Conservation (phyloP, 228 moss, liverwort and hornwort genomes). For the Sphagnum fallax region DNA sequence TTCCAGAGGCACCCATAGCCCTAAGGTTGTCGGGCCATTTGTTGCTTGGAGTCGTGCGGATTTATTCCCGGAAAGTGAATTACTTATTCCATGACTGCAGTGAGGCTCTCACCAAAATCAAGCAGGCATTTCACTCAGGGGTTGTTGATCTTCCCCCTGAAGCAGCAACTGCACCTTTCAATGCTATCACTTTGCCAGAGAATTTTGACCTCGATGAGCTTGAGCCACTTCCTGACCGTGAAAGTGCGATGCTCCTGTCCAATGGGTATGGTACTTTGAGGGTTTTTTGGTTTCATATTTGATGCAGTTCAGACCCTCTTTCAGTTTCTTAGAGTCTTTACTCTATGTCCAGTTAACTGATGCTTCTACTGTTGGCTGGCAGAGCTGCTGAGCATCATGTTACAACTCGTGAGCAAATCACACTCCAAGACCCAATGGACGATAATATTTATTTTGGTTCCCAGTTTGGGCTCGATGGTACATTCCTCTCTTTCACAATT, state of each 20-base stretch:
- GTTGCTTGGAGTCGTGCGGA: slow-evolving; percentile 90
- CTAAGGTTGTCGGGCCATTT: slow-evolving; percentile 91
- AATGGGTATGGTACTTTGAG: slow-evolving; percentile 55
- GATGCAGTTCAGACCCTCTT: too few relatives aligned
- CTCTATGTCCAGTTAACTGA: too few relatives aligned
- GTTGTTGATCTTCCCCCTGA: slow-evolving; percentile 98
- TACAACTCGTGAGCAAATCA: slow-evolving; percentile 93
- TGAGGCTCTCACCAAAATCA: slow-evolving; percentile 96
- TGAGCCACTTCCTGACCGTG: slow-evolving; percentile 88
- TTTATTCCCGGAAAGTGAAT: slow-evolving; percentile 98
- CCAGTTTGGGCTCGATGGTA: slow-evolving; percentile 94
- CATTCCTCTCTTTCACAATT: neutral
- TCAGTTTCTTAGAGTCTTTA: too few relatives aligned
- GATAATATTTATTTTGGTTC: slow-evolving; percentile 70
- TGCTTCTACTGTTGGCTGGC: slow-evolving; percentile 6
- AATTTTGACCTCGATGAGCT: slow-evolving; percentile 96
- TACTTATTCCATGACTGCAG: slow-evolving; percentile 99
- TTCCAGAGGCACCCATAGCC: slow-evolving; percentile 98
- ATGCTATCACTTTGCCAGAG: slow-evolving; percentile 94
- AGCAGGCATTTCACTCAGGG: slow-evolving; percentile 93
- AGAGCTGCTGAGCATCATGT: slow-evolving; percentile 90
- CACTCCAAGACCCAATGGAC: slow-evolving; percentile 77
- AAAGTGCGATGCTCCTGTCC: slow-evolving; percentile 70
- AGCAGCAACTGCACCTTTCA: slow-evolving; percentile 87
- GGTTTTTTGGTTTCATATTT: slow-evolving; percentile 24